These are phyloP conservation scores for Pleurozium schreberi DNA, from an alignment of 225 moss, liverwort and hornwort genomes.

Conservation along the genomic window DNA sequence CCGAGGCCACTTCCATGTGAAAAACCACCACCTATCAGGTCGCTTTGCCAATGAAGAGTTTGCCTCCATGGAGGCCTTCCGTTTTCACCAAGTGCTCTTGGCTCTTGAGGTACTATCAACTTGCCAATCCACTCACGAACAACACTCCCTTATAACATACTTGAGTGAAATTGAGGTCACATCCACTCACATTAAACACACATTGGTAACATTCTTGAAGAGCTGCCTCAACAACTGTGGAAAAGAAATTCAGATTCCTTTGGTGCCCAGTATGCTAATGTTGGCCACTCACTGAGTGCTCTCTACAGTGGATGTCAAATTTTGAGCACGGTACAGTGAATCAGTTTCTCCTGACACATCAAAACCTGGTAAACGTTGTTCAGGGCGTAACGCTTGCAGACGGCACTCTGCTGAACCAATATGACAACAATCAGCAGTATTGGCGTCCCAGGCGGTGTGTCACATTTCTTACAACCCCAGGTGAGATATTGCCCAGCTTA, in stretches of 20 bases:
- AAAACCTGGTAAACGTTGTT: background rate
- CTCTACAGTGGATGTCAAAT: background rate
- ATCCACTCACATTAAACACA: background rate
- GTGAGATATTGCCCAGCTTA: background rate
- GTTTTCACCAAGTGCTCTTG: conserved; percentile 49
- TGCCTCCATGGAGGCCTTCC: conserved; percentile 26
- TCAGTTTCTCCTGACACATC: background rate
- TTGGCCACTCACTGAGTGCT: background rate
- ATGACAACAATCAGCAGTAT: conserved; percentile 21
- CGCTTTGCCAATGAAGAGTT: conserved; percentile 26
- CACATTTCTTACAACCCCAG: conserved; percentile 49
- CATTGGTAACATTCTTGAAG: background rate
- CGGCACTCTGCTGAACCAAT: conserved; percentile 20
- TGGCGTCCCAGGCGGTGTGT: conserved; percentile 26
- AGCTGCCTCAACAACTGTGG: background rate
- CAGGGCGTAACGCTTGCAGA: conserved; percentile 36
- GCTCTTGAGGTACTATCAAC: conserved; percentile 24
- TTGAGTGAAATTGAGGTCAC: background rate
- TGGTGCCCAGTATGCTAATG: background rate
- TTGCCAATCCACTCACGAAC: background rate
- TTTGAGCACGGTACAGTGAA: background rate
- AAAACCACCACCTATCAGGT: conserved; percentile 26
- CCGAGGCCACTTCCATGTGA: conserved; percentile 32
- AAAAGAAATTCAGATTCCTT: background rate
- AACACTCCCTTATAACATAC: background rate